Evolutionary conservation across 495 filamentous ascomycete species (phyloP), one percentile per base, ranked within the genome.

Genomic region (Aspergillus bertholletiae): DNA sequence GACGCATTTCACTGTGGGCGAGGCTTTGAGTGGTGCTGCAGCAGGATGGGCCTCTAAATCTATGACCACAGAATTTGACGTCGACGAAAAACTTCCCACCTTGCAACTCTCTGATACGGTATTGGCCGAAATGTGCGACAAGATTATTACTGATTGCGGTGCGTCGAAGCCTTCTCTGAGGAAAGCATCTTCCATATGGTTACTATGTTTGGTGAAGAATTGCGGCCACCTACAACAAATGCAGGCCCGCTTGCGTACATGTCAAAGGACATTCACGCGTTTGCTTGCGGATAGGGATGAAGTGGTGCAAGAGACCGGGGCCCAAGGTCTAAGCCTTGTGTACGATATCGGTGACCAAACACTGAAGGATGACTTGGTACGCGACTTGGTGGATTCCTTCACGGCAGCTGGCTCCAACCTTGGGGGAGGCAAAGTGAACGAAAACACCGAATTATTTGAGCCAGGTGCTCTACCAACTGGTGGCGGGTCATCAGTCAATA

Each of bases 291-390:
- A 95, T 63, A 79, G 92, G 18, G 94, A 98, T 55, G 89, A 96
- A 64, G 80, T 97, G 41, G 90, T 97, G 7, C 94, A 97, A 67
- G 94, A 98, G 67, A 91, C 92, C 2, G 94, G 95, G 2, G 93
- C 92, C 13, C 81, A 94, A 56, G 94, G 94, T 13, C 80, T 98
- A 24, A 84, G 88, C 13, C 76, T 97, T 45, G 89, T 97, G 5
- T 97, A 96, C 69, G 90, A 96, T 63, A 92, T 89, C 60, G 94
- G 94, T 0, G 88, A 94, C 58, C 79, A 84, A 49, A 78, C 79
- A 7, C 77, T 96, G 1, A 92, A 88, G 67, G 84, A 89, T 53
- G 85, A 91, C 51, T 77, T 98, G 21, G 89, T 96, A 7, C 85
- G 84, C 27, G 91, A 96, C 63, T 80, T 98, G 5, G 88, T 97